These are phyloP conservation scores for Acanthochlamys bracteata DNA, from an alignment of 106 monocot species.

Conservation along the genomic window DNA sequence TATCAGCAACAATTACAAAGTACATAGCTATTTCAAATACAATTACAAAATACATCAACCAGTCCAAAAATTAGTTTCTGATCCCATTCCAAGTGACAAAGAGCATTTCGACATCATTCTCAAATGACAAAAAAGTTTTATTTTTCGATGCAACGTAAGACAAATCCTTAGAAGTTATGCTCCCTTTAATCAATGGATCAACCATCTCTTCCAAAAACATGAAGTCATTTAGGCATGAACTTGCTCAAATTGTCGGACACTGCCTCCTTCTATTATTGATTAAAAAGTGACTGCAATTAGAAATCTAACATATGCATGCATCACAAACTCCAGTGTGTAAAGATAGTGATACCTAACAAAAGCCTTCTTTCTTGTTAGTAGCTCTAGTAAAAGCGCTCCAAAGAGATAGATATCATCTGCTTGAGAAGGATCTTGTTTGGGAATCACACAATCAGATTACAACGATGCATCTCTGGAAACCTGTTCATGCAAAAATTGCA, in stretches of 20 bases:
- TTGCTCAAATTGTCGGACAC: conserved; percentile 40
- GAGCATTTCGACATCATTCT: no score
- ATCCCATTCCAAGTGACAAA: no score
- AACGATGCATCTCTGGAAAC: no score
- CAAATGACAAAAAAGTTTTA: no score
- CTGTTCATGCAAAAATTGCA: no score
- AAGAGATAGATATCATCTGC: conserved; percentile 57
- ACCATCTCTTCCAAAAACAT: conserved; percentile 45
- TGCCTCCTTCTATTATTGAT: conserved; percentile 25
- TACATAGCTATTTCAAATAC: no score
- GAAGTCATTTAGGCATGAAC: conserved; percentile 46
- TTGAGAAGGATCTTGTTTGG: no score
- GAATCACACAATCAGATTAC: no score
- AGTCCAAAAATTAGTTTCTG: no score
- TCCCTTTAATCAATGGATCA: conserved; percentile 40
- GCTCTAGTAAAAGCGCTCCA: conserved; percentile 56
- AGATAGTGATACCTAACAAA: conserved; percentile 42
- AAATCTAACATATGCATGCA: neutral
- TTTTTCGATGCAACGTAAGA: conserved; percentile 57
- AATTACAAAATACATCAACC: no score
- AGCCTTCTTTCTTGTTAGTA: conserved; percentile 50
- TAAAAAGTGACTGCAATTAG: neutral
- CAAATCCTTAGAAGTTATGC: conserved; percentile 28
- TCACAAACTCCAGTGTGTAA: neutral
- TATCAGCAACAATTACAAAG: no score